Conservation (phyloP, 2,329 filamentous ascomycete species). For the Botrytis aclada region DNA sequence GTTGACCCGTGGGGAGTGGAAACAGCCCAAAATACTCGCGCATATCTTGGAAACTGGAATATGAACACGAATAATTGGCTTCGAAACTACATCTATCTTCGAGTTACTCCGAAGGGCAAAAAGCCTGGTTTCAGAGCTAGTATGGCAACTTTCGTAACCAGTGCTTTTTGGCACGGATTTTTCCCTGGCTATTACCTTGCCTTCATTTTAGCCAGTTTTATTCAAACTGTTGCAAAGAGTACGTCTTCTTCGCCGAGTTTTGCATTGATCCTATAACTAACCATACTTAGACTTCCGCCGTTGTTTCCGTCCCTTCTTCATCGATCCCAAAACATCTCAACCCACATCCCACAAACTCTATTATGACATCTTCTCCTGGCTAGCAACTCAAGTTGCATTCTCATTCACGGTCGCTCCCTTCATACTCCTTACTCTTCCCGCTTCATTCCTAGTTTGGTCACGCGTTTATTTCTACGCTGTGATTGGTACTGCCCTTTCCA, state of each 20-base stretch:
- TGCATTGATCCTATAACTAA: neutral
- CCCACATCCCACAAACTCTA: slow-evolving; percentile 72
- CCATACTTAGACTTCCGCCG: slow-evolving; percentile 72
- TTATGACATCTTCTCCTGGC: slow-evolving; percentile 76
- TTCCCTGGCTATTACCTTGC: slow-evolving; percentile 93
- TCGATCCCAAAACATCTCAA: slow-evolving; percentile 69
- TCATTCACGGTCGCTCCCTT: slow-evolving; percentile 83
- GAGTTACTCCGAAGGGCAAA: slow-evolving; percentile 90
- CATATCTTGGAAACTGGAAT: slow-evolving; percentile 91
- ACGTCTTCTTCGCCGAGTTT: slow-evolving; percentile 40
- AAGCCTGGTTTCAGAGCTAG: slow-evolving; percentile 96
- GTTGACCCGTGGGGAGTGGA: slow-evolving; percentile 85
- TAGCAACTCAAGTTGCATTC: slow-evolving; percentile 78
- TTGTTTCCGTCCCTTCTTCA: slow-evolving; percentile 86
- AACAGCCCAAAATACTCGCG: slow-evolving; percentile 87
- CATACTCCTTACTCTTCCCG: slow-evolving; percentile 70
- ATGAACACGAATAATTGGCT: slow-evolving; percentile 99
- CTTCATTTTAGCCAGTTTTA: slow-evolving; percentile 84
- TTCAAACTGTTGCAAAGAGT: slow-evolving; percentile 95
- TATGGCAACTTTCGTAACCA: slow-evolving; percentile 89
- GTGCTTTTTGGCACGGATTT: slow-evolving; percentile 97
- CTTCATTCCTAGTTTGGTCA: slow-evolving; percentile 73
- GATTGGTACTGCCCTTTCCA: slow-evolving; percentile 60
- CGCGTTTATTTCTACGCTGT: slow-evolving; percentile 87
- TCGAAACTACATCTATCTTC: slow-evolving; percentile 90